phyloP scores from a whole-genome alignment of 1,139 yeast genomes.

The Waltiozyma solani region DNA sequence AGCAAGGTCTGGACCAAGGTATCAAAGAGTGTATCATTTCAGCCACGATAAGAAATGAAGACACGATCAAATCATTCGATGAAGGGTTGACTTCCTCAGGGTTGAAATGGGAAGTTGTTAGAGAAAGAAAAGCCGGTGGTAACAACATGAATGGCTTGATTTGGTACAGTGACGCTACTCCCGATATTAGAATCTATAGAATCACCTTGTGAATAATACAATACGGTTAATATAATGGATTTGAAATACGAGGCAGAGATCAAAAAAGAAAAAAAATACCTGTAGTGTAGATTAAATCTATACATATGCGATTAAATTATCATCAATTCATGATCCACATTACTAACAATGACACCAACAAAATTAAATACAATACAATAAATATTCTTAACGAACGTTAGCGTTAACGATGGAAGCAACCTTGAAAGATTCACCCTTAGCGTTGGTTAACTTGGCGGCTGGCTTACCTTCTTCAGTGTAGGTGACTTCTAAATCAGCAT shows the following conservation, averaged over 20 bases:
- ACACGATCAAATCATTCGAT: constrained; percentile 50
- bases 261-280: too few relatives aligned
- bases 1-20: constrained; percentile 24
- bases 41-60: constrained; percentile 62
- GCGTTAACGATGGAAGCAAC: constrained; percentile 61
- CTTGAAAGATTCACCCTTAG: constrained; percentile 63
- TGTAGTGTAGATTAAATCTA: too few relatives aligned
- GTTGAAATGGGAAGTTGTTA: constrained; percentile 15
- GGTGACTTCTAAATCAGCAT: constrained; percentile 64
- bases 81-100: constrained; percentile 22
- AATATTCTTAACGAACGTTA: constrained; percentile 68
- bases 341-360: too few relatives aligned
- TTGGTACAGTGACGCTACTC: constrained; percentile 23
- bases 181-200: constrained; percentile 32
- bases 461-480: constrained; percentile 74
- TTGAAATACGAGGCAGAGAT: too few relatives aligned
- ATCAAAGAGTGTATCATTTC: constrained; percentile 38
- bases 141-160: constrained; percentile 16
- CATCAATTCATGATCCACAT: too few relatives aligned
- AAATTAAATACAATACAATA: too few relatives aligned
- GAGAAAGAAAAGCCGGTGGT: constrained; percentile 5
- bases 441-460: constrained; percentile 68
- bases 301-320: too few relatives aligned
- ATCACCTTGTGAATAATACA: constrained; percentile 7
- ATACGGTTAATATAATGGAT: neutral